Evolutionary conservation across 2,329 filamentous ascomycete genomes (phyloP).

Genomic region (Colletotrichum sp.): DNA sequence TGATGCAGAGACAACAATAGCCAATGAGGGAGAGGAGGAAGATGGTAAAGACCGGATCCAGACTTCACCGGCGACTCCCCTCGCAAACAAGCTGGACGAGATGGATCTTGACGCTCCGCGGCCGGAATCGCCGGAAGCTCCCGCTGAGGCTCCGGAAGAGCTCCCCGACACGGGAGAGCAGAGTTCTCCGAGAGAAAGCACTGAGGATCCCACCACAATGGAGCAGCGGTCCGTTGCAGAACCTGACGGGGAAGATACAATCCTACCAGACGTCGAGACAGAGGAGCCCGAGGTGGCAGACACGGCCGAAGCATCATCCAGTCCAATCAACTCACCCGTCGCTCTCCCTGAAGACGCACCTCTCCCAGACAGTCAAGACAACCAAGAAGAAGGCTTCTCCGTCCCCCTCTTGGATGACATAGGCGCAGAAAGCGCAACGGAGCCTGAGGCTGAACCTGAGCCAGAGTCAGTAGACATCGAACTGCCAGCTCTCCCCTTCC

Average conservation of each 20-base stretch:
- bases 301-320: not conserved
- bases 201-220: not conserved
- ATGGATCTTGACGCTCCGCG: not conserved
- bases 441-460: not conserved
- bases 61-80: not conserved
- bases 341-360: not conserved
- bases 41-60: not conserved
- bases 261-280: not conserved
- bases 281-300: fast-evolving
- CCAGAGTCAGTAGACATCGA: not conserved
- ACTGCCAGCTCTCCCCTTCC: not conserved
- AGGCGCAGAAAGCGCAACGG: not conserved
- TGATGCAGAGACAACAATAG: not conserved
- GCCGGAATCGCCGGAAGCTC: not conserved
- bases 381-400: not conserved
- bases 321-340: not conserved
- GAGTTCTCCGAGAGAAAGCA: not conserved
- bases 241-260: not conserved
- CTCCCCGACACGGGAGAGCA: not conserved
- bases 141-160: not conserved
- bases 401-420: not conserved
- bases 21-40: not conserved
- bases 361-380: not conserved
- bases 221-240: not conserved
- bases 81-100: not conserved